Conservation (phyloP, 2,329 filamentous ascomycete genomes). For the Ceratocystiopsis brevicomis region DNA sequence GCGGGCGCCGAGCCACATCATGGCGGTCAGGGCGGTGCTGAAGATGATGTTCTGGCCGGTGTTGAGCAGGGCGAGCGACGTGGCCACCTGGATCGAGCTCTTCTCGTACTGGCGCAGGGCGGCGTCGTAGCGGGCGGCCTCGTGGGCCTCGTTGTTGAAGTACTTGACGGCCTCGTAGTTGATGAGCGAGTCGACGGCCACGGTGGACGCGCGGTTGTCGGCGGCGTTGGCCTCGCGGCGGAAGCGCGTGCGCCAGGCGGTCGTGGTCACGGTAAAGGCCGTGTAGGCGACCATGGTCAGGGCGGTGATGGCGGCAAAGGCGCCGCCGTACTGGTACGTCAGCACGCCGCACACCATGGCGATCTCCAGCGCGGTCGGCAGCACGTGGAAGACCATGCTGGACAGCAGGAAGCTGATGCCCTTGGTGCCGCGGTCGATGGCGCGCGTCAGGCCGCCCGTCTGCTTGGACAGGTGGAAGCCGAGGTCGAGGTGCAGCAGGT, state of each 20-base stretch:
- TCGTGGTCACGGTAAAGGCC: conserved; percentile 92
- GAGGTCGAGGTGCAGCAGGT: conserved; percentile 71
- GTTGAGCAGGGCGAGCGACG: conserved; percentile 82
- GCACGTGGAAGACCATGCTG: conserved; percentile 95
- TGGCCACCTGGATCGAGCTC: conserved; percentile 91
- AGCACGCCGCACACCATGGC: conserved; percentile 89
- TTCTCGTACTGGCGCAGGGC: conserved; percentile 75
- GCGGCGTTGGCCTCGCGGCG: conserved; percentile 87
- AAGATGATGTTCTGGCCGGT: conserved; percentile 95
- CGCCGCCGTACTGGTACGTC: conserved; percentile 83
- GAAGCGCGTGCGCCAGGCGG: conserved; percentile 93
- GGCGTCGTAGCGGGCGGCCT: conserved; percentile 76
- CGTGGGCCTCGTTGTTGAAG: conserved; percentile 96
- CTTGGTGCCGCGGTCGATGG: conserved; percentile 92
- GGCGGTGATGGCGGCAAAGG: conserved; percentile 81
- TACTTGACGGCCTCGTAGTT: conserved; percentile 99
- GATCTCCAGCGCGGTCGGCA: conserved; percentile 87
- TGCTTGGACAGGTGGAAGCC: conserved; percentile 89
- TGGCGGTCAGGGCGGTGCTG: conserved; percentile 75
- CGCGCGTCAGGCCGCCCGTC: conserved; percentile 81
- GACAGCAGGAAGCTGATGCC: conserved; percentile 94
- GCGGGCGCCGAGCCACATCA: conserved; percentile 94
- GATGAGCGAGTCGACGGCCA: conserved; percentile 90
- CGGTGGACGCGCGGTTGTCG: conserved; percentile 86
- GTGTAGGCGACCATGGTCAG: conserved; percentile 86